phyloP scores from a whole-genome alignment of 2,329 filamentous ascomycete species.

The Neophaeococcomyces mojaviensis region DNA sequence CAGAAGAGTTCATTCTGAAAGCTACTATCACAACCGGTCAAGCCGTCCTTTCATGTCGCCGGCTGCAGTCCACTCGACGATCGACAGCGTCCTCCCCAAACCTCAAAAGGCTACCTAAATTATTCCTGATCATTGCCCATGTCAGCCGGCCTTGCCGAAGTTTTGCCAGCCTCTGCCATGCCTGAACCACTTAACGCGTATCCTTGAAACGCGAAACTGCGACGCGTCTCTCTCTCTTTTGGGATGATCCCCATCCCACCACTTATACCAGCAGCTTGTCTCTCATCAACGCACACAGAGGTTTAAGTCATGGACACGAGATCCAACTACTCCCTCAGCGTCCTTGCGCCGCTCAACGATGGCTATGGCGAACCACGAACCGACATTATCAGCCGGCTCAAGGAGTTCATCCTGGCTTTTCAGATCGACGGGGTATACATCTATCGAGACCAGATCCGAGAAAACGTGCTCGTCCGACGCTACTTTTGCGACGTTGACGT shows the following conservation, averaged over 20 bases:
- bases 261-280: not conserved
- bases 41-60: too few relatives aligned
- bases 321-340: slow-evolving; percentile 76
- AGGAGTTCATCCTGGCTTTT: slow-evolving; percentile 89
- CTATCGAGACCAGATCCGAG: slow-evolving; percentile 93
- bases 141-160: too few relatives aligned
- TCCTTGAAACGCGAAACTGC: not conserved
- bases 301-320: slow-evolving; percentile 67
- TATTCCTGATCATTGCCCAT: too few relatives aligned
- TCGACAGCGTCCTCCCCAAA: too few relatives aligned
- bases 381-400: slow-evolving; percentile 69
- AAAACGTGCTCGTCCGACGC: slow-evolving; percentile 89
- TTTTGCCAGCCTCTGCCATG: too few relatives aligned
- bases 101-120: too few relatives aligned
- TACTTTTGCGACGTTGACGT: slow-evolving; percentile 97
- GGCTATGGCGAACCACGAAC: slow-evolving; percentile 61
- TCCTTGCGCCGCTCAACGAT: slow-evolving; percentile 63
- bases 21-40: too few relatives aligned
- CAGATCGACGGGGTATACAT: slow-evolving; percentile 90
- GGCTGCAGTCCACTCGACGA: too few relatives aligned
- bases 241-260: not conserved
- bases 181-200: slow-evolving; percentile 18
- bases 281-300: not conserved
- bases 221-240: slow-evolving; percentile 9
- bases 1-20: not conserved